Evolutionary conservation across 169 alveolate species (phyloP).

Genomic region (Plasmodium chabaudi): DNA sequence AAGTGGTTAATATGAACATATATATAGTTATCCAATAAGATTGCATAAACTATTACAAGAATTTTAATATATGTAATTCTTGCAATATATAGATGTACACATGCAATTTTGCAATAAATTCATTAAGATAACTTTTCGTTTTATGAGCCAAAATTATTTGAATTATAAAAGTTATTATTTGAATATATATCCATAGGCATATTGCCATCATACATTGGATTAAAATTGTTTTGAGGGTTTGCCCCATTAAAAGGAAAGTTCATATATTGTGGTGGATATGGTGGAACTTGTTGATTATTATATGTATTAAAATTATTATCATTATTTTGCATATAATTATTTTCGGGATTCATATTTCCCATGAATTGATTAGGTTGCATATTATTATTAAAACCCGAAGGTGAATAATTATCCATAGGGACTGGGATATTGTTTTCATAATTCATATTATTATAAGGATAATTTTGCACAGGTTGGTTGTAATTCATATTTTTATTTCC

Average conservation of each 20-base stretch:
- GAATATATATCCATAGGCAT: slow-evolving; percentile 52
- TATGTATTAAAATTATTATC: slow-evolving; percentile 37
- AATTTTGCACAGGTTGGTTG: slow-evolving; percentile 24
- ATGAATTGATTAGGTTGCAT: slow-evolving; percentile 2
- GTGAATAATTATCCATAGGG: slow-evolving; percentile 6
- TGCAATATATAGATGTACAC: no score
- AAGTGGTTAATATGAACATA: not conserved
- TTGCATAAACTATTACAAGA: no score
- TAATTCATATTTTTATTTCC: slow-evolving; percentile 58
- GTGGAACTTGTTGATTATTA: slow-evolving; percentile 34
- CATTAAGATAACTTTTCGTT: no score
- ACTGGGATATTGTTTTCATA: slow-evolving; percentile 13
- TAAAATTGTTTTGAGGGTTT: slow-evolving; percentile 36
- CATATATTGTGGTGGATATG: slow-evolving; percentile 31
- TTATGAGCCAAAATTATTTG: slow-evolving; percentile 33
- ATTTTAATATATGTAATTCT: no score
- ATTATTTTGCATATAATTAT: slow-evolving; percentile 46
- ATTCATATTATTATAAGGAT: slow-evolving; percentile 35
- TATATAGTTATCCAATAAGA: not conserved
- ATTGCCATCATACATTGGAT: slow-evolving; percentile 28
- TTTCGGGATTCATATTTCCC: slow-evolving; percentile 26
- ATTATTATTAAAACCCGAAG: not conserved
- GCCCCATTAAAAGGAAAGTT: slow-evolving; percentile 42
- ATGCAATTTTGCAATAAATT: no score
- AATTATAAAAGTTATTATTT: slow-evolving; percentile 33